phyloP scores from a whole-genome alignment of 108 stramenopile species.

The Skeletonema potamos region DNA sequence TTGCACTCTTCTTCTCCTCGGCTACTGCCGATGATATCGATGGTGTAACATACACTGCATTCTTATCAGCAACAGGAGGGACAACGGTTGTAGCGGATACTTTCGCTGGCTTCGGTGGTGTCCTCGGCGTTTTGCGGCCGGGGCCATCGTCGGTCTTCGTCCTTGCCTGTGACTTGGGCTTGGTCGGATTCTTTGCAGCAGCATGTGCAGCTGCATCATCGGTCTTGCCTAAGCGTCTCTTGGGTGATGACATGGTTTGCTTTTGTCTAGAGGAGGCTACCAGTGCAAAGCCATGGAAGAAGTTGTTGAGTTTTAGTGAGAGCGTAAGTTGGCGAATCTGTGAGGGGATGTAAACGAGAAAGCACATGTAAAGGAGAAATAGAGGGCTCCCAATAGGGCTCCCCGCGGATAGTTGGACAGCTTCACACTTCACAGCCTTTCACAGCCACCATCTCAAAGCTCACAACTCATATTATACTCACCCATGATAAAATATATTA shows the following conservation, averaged over 20 bases:
- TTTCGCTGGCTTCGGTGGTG: background rate
- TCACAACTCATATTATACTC: too few species aligned
- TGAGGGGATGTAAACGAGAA: background rate
- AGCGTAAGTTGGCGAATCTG: background rate
- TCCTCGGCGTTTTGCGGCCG: background rate
- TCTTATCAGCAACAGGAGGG: background rate
- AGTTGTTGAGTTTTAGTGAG: background rate
- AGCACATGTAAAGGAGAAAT: background rate
- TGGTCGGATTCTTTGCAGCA: background rate
- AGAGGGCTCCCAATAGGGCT: too few species aligned
- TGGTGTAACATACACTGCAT: slow-evolving; percentile 11
- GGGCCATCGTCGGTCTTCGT: background rate
- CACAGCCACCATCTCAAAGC: too few species aligned
- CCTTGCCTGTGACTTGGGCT: background rate
- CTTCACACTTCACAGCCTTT: too few species aligned
- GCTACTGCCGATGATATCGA: slow-evolving; percentile 6
- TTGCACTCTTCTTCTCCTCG: slow-evolving; percentile 3
- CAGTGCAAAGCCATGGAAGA: background rate
- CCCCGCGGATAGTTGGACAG: too few species aligned
- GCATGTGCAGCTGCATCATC: background rate
- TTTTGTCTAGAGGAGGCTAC: background rate
- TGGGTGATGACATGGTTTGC: background rate
- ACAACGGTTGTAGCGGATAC: background rate
- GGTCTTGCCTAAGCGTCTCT: background rate
- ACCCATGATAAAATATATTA: too few species aligned